Base-by-base conservation (phyloP, 2,329 filamentous ascomycete species). In the Pleoardoris graminearum region DNA sequence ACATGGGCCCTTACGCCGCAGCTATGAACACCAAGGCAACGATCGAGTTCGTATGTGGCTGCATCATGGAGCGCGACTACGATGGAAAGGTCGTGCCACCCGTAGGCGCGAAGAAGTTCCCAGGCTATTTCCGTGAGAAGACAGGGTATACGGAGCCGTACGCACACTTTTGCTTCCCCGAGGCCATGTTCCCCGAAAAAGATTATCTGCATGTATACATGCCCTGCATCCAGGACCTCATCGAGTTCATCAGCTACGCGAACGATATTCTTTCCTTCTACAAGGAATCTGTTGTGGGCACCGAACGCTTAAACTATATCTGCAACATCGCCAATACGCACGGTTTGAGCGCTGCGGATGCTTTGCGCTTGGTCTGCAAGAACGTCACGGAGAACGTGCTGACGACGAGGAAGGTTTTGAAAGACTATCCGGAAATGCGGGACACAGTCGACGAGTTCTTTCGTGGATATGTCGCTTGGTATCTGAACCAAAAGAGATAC, bases 191-290 rank as follows among this genome's bases (percentile, higher is more conserved):
- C 46, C 53, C 50, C 21, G 53, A 56, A 17, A 52, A 52, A 41
- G 50, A 56, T 14, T 56, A 42, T 25, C 27, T 56, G 35, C 53
- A 56, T 36, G 53, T 56, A 11, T 56, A 56, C 50, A 52, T 56
- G 53, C 53, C 53, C 7, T 56, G 53, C 43, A 50, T 56, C n/a
- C 53, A 56, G 46, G 53, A 56, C 36, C 50, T 56, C 10, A 56
- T 56, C 35, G 53, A 56, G 50, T 56, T 56, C 45, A 56, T 56
- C 53, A 56, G 53, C 50, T 56, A 56, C 46, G 49, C 53, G 14
- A 56, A 56, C 23, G 53, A 56, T 29, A 56, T 56, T n/a, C 53
- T 56, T 30, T 56, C 53, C 36, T 56, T 56, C 41, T 56, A 56
- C 23, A 56, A 56, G 50, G 53, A 56, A 48, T 53, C 53, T 5